phyloP scores from a whole-genome alignment of 2,329 filamentous ascomycete genomes.

The Teratosphaeria gauchensis region DNA sequence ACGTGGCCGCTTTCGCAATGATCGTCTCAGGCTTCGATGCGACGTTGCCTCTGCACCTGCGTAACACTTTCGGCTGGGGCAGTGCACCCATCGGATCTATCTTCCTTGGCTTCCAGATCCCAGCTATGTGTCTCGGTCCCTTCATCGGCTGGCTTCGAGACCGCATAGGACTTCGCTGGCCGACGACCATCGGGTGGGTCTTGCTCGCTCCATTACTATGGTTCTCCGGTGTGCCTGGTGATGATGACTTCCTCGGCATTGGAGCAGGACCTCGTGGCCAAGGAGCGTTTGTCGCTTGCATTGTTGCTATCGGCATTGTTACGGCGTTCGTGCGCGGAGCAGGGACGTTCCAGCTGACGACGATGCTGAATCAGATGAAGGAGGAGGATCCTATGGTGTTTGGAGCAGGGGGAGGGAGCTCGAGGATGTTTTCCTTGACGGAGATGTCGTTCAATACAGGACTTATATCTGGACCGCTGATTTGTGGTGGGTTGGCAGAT shows the following conservation, averaged over 20 bases:
- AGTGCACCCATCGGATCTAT: too few species aligned
- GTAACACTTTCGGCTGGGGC: not conserved
- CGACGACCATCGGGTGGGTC: not conserved
- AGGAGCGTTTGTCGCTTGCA: not conserved
- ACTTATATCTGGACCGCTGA: not conserved
- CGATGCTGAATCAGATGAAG: not conserved
- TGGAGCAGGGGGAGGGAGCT: not conserved
- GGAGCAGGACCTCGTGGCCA: not conserved
- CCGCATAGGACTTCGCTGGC: not conserved
- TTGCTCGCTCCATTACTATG: not conserved
- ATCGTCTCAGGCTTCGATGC: too few species aligned
- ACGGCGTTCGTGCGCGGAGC: not conserved
- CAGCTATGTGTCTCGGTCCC: not conserved
- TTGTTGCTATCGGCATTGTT: too few species aligned
- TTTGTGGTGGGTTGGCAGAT: not conserved
- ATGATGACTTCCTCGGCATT: too few species aligned
- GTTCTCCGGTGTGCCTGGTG: not conserved
- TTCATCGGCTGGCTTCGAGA: not conserved
- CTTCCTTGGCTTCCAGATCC: too few species aligned
- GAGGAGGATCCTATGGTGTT: not conserved
- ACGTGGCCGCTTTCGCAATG: too few species aligned
- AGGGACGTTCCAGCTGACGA: not conserved
- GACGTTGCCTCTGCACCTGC: not conserved
- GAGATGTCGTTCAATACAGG: not conserved
- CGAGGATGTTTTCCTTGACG: not conserved